Percentiles rank a stretch among this genome's conserved stretches.
Conservation (phyloP, 768 basidiomycete species). For the Melanogaster broomeanus region DNA sequence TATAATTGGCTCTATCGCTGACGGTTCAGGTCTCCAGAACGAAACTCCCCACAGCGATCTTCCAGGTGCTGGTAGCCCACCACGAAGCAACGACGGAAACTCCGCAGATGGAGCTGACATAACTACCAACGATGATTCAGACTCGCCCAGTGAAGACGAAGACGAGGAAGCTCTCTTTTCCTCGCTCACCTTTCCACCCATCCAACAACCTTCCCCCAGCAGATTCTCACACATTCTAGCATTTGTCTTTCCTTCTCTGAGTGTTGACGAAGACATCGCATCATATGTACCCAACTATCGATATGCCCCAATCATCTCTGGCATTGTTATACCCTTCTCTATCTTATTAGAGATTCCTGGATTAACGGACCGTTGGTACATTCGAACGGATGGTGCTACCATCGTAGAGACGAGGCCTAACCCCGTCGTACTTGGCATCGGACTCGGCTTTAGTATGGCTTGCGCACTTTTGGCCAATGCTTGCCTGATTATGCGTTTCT, state of each 20-base stretch:
- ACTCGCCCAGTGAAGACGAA: constrained; percentile 6
- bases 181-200: background rate
- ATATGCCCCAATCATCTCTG: constrained; percentile 63
- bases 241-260: constrained; percentile 18
- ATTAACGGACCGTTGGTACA: constrained; percentile 74
- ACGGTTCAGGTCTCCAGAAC: background rate
- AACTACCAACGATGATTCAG: background rate
- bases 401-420: constrained; percentile 53
- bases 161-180: background rate
- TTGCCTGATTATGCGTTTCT: constrained; percentile 67
- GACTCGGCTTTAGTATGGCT: constrained; percentile 63
- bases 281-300: constrained; percentile 60
- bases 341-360: constrained; percentile 85
- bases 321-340: constrained; percentile 70
- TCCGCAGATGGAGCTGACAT: background rate
- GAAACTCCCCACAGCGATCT: background rate
- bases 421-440: constrained; percentile 57
- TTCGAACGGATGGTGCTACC: constrained; percentile 45
- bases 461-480: constrained; percentile 69
- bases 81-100: background rate
- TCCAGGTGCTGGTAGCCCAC: background rate
- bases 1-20: no score
- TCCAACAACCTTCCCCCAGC: background rate
- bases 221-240: constrained; percentile 6
- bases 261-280: constrained; percentile 26